These are phyloP conservation scores for Claviceps cyperi DNA, from an alignment of 2,329 filamentous ascomycete species.

Conservation along the genomic window DNA sequence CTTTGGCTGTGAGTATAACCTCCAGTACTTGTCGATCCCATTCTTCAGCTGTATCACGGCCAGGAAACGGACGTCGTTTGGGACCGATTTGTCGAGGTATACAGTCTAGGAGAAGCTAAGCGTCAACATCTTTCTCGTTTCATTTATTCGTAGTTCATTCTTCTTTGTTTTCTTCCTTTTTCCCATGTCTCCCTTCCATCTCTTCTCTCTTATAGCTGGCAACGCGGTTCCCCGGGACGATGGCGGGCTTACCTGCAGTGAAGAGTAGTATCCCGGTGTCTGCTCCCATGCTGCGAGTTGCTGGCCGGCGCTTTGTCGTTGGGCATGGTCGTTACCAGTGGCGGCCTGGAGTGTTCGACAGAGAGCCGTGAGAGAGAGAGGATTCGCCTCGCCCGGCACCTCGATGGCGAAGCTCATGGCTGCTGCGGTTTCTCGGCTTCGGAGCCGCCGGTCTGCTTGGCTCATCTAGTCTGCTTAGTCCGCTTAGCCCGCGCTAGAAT, in stretches of 20 bases:
- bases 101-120: constrained; percentile 39
- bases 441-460: background rate
- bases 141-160: background rate
- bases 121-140: background rate
- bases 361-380: constrained; percentile 48
- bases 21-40: constrained; percentile 90
- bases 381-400: constrained; percentile 67
- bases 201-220: background rate
- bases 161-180: background rate
- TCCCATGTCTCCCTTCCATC: background rate
- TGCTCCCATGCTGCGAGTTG: constrained; percentile 62
- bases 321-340: constrained; percentile 44
- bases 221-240: background rate
- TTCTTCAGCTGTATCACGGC: constrained; percentile 93
- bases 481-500: background rate
- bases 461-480: background rate
- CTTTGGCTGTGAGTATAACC: constrained; percentile 38
- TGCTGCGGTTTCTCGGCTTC: background rate
- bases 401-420: constrained; percentile 61
- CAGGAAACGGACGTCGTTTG: constrained; percentile 68
- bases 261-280: constrained; percentile 49
- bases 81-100: constrained; percentile 67
- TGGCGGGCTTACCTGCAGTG: constrained; percentile 43
- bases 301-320: constrained; percentile 52
- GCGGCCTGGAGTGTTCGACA: constrained; percentile 50